Evolutionary conservation across 192 early-diverging fungal species (phyloP).

Genomic region (Hyaloraphidium curvatum): DNA sequence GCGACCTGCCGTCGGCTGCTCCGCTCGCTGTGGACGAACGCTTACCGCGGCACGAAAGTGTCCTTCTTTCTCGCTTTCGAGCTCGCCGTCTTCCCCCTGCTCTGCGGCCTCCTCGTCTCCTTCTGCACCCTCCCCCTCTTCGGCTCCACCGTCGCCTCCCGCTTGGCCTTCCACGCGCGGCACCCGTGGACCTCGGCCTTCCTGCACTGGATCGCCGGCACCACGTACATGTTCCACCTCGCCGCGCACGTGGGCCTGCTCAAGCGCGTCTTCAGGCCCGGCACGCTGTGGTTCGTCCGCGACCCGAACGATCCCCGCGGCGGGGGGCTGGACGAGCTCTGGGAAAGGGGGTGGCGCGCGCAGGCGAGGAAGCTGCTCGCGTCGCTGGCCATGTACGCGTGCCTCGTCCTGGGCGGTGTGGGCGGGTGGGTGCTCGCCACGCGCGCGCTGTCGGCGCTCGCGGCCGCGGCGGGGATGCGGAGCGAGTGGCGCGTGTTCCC

Average conservation of each 20-base stretch:
- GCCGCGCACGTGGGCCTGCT: constrained; percentile 65
- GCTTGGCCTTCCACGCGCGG: constrained; percentile 32
- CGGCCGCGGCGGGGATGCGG: background rate
- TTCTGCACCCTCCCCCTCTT: constrained; percentile 64
- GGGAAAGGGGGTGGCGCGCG: constrained; percentile 49
- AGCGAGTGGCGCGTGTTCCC: constrained; percentile 27
- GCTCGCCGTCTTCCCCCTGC: constrained; percentile 64
- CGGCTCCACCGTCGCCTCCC: constrained; percentile 34
- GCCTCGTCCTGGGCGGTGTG: constrained; percentile 51
- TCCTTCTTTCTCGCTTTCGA: constrained; percentile 74
- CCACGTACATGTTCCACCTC: constrained; percentile 87
- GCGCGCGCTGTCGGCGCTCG: background rate
- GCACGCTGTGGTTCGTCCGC: constrained; percentile 96
- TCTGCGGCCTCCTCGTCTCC: constrained; percentile 73
- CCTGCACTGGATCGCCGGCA: constrained; percentile 83
- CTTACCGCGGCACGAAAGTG: too few species aligned
- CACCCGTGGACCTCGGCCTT: constrained; percentile 47
- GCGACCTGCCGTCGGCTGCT: too few species aligned
- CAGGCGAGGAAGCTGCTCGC: constrained; percentile 70
- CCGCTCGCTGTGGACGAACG: too few species aligned
- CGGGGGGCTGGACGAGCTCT: constrained; percentile 81
- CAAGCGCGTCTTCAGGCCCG: constrained; percentile 66
- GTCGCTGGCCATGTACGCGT: constrained; percentile 68
- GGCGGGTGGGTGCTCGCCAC: constrained; percentile 29
- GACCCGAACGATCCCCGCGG: constrained; percentile 93